phyloP scores from a whole-genome alignment of 2,329 filamentous ascomycete genomes.

The Aspergillus thermomutatus region DNA sequence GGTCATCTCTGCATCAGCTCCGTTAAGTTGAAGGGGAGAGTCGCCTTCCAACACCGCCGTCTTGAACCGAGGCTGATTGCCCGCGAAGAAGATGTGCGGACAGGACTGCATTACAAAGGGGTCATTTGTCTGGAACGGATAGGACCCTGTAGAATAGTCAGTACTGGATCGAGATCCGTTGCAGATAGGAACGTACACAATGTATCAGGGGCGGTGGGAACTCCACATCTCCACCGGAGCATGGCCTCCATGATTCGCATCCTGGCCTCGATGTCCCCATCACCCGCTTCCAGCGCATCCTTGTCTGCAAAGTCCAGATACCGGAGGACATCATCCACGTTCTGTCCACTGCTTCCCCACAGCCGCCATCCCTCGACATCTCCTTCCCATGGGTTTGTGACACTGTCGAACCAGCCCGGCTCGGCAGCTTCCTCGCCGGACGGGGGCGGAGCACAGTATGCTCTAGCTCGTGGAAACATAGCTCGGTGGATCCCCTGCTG shows the following conservation, averaged over 20 bases:
- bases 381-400: conserved; percentile 91
- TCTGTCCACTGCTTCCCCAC: conserved; percentile 84
- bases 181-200: conserved; percentile 63
- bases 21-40: conserved; percentile 28
- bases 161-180: background rate
- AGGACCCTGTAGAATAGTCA: conserved; percentile 64
- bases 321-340: conserved; percentile 88
- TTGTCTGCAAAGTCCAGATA: conserved; percentile 62
- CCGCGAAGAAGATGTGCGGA: conserved; percentile 88
- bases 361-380: conserved; percentile 88
- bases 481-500: conserved; percentile 92
- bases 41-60: conserved; percentile 63
- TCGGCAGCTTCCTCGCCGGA: conserved; percentile 38
- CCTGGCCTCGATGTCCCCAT: conserved; percentile 60
- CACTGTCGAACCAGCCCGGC: conserved; percentile 76
- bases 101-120: conserved; percentile 82
- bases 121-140: conserved; percentile 92
- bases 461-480: conserved; percentile 75
- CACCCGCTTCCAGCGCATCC: conserved; percentile 22
- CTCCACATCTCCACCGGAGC: conserved; percentile 85
- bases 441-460: conserved; percentile 53
- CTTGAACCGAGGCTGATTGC: conserved; percentile 76
- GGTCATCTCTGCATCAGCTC: conserved; percentile 32
- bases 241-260: conserved; percentile 91
- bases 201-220: conserved; percentile 93